Base-by-base conservation (phyloP, 2,329 filamentous ascomycete species). In the Colletotrichum falcatum region DNA sequence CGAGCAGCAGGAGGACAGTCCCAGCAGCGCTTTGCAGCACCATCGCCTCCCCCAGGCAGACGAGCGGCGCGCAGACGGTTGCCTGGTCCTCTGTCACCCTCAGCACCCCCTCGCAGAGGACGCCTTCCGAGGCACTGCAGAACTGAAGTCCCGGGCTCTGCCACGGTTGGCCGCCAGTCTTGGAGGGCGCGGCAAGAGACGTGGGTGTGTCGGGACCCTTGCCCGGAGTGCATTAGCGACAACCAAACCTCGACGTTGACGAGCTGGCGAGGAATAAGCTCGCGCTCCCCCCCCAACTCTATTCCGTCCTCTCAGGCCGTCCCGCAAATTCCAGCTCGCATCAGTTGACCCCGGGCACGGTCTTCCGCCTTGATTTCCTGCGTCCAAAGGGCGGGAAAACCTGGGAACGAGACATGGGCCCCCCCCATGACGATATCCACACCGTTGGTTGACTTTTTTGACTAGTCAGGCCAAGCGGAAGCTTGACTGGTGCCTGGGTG, bases 221-320 rank as follows among this genome's bases (percentile, higher is more conserved):
- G 55, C 42, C n/a, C 23, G 8, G 28, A 61, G 26, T 61, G 66
- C 66, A 61, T 61, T 70, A 66, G 66, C 55, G 66, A 35, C 48
- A 14, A 44, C 30, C 26, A 37, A 14, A 44, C 30, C 26, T n/a
- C 28, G 33, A 39, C 33, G 26, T 11, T 11, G 30, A 33, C 28
- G 9, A 35, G 30, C 28, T 7, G 28, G 20, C 28, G 33, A 55
- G 42, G 20, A 42, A 65, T 42, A 55, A 55, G 33, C 53, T 55
- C 33, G 33, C 14, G n/a, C n/a, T n/a, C n/a, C n/a, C 46, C 16
- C 20, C 28, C 46, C 66, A 70, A 70, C 66, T 70, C 62, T 70
- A 66, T 60, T 70, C 62, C n/a, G 39, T 48, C 66, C 23, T 66
- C 55, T 28, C 23, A 37, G 30, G 18, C 42, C 20, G 59, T 33